Base-by-base conservation (phyloP, 306 rosid species). In the Vigna hirtella region DNA sequence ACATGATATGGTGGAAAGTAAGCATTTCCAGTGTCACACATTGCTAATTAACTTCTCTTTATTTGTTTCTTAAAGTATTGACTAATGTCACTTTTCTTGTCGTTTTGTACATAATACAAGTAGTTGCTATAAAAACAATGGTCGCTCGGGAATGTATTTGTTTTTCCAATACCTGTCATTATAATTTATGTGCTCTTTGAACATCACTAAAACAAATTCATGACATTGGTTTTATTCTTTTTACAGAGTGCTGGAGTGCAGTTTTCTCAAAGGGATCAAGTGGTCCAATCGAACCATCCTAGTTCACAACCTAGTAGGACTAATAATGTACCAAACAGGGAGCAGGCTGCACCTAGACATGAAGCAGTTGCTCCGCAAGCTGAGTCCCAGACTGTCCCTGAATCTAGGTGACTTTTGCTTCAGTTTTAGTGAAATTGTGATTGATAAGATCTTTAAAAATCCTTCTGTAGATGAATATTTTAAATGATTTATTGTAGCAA, bases 231-330 rank as follows among this genome's bases (percentile, higher is more conserved):
- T 70, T 74, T 81, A 65, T 72, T 42, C 76, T 34, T 79, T 83
- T 77, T 72, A 70, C 92, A 94, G 98, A 92, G 84, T 88, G 93
- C 97, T 36, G 97, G 98, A 68, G 92, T 92, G 74, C 89, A 92
- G 79, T 94, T 94, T 83, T 87, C 91, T 74, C 93, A 88, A 87
- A 82, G 93, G 76, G 86, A 87, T 51, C 85, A 67, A 80, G 78
- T 79, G 49, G 88, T 85, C 52, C 77, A 88, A 84, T 67, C 91
- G 82, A 80, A 80, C 78, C 69, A 69, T 78, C 86, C 89, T 66
- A 76, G 61, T 32, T 78, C 91, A 85, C 88, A 82, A 83, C 89
- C 90, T 79, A 74, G 68, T 76, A 81, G 76, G 43, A 82, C 68
- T 17, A 67, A 16, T 73, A 56, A 73, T 62, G 50, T 70, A 71